phyloP scores from a whole-genome alignment of 1,139 yeast species.

The Kodamaea sp. region DNA sequence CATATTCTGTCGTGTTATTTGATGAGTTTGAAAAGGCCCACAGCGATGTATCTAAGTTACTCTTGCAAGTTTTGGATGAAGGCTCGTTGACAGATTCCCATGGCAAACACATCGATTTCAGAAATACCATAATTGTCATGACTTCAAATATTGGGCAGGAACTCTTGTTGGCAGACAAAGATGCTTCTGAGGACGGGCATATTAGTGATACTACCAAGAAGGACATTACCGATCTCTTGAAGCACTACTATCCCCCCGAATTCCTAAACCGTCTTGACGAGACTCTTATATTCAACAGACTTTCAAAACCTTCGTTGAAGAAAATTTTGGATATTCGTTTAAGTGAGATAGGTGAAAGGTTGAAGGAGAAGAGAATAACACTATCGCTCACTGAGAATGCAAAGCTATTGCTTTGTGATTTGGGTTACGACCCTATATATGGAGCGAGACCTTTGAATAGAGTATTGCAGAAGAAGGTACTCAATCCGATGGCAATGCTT shows the following conservation, averaged over 20 bases:
- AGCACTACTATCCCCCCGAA: constrained; percentile 83
- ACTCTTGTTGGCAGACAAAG: constrained; percentile 63
- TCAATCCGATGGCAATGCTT: constrained; percentile 83
- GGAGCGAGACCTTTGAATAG: constrained; percentile 97
- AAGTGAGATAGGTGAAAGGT: constrained; percentile 73
- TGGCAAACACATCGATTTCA: constrained; percentile 91
- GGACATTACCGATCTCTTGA: constrained; percentile 67
- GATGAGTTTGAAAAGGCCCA: constrained; percentile 98
- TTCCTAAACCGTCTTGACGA: constrained; percentile 93
- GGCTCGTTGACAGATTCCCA: constrained; percentile 93
- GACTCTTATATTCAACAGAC: constrained; percentile 82
- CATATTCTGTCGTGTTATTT: constrained; percentile 87
- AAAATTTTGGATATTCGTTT: constrained; percentile 84
- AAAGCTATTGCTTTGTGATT: constrained; percentile 72
- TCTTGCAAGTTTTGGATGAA: constrained; percentile 91
- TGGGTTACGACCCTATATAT: constrained; percentile 87
- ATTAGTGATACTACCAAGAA: constrained; percentile 51
- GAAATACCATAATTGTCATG: constrained; percentile 94
- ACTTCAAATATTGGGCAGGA: constrained; percentile 97
- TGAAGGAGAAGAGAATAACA: constrained; percentile 75
- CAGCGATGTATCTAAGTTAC: constrained; percentile 83
- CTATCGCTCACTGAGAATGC: constrained; percentile 62
- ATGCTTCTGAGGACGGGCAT: constrained; percentile 45
- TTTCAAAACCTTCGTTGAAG: constrained; percentile 70
- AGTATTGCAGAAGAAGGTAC: constrained; percentile 72